Percentiles rank a stretch among this genome's conserved stretches.
Evolutionary conservation across 768 basidiomycete genomes (phyloP).

Genomic region (Leccinellum luteum): DNA sequence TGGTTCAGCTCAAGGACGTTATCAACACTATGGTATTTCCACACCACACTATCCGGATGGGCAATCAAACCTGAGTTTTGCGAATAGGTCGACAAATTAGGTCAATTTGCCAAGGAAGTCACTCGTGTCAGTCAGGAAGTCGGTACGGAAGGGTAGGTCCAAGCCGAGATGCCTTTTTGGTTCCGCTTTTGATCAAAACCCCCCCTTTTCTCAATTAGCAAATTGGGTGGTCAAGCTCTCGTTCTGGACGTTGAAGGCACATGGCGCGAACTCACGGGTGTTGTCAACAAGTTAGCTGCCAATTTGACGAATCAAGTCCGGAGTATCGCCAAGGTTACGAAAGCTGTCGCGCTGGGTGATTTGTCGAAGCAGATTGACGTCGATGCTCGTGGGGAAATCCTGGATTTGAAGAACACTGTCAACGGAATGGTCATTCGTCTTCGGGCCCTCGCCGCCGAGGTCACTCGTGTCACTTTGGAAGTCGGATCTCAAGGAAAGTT

Average conservation of each 20-base stretch:
- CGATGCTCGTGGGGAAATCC: constrained; percentile 86
- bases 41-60: constrained; percentile 1
- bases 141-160: constrained; percentile 67
- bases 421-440: constrained; percentile 50
- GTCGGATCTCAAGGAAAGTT: constrained; percentile 88
- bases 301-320: constrained; percentile 66
- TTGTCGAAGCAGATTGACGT: constrained; percentile 89
- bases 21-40: constrained; percentile 61
- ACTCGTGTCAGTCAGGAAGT: constrained; percentile 85
- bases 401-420: constrained; percentile 69
- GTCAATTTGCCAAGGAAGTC: constrained; percentile 89
- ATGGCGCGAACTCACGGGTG: constrained; percentile 82
- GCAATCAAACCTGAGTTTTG: constrained; percentile 12
- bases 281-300: constrained; percentile 78
- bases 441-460: constrained; percentile 74
- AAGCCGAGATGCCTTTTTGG: constrained; percentile 5
- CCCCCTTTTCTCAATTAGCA: constrained; percentile 34
- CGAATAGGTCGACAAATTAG: constrained; percentile 61
- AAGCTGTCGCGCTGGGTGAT: constrained; percentile 85
- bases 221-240: constrained; percentile 83
- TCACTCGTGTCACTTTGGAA: constrained; percentile 80
- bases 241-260: constrained; percentile 88
- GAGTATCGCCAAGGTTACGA: constrained; percentile 60
- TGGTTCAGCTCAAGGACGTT: constrained; percentile 79
- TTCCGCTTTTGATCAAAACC: constrained; percentile 15